Evolutionary conservation across 345 rosid species (phyloP).

Genomic region (Ricinus communis): DNA sequence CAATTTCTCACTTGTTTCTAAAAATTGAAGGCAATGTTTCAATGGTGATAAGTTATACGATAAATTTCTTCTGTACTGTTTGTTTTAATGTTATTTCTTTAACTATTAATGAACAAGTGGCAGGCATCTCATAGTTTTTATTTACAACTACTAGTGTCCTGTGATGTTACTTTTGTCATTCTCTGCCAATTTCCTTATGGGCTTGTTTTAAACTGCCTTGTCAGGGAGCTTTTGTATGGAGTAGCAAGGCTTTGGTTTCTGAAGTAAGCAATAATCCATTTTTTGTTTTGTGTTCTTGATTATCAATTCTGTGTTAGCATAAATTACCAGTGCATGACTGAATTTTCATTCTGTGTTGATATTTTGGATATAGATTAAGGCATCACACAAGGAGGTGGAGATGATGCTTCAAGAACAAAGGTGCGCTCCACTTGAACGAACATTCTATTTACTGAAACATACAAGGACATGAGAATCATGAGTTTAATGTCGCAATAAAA

Average conservation of each 20-base stretch:
- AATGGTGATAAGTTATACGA: not conserved
- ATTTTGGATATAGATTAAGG: constrained; percentile 54
- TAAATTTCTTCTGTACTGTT: not conserved
- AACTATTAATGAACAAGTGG: not conserved
- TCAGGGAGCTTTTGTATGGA: constrained; percentile 97
- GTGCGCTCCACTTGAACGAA: constrained; percentile 31
- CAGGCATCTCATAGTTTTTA: not conserved
- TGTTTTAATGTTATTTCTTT: not conserved
- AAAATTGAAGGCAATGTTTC: not conserved
- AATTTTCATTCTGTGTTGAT: not conserved
- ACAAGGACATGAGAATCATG: not conserved
- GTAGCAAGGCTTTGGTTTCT: constrained; percentile 80
- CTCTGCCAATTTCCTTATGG: constrained; percentile 15
- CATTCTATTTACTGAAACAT: not conserved
- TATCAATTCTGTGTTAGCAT: not conserved
- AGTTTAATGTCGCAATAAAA: not conserved
- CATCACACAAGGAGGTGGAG: constrained; percentile 72
- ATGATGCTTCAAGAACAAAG: constrained; percentile 76
- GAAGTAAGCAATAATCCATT: constrained; percentile 53
- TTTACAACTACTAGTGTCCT: not conserved
- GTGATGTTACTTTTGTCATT: constrained; percentile 6
- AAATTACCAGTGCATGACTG: not conserved
- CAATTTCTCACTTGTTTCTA: not conserved
- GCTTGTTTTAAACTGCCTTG: constrained; percentile 11
- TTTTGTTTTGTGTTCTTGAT: not conserved